phyloP scores from a whole-genome alignment of 2,329 filamentous ascomycete genomes.

The Colletotrichum trifolii region DNA sequence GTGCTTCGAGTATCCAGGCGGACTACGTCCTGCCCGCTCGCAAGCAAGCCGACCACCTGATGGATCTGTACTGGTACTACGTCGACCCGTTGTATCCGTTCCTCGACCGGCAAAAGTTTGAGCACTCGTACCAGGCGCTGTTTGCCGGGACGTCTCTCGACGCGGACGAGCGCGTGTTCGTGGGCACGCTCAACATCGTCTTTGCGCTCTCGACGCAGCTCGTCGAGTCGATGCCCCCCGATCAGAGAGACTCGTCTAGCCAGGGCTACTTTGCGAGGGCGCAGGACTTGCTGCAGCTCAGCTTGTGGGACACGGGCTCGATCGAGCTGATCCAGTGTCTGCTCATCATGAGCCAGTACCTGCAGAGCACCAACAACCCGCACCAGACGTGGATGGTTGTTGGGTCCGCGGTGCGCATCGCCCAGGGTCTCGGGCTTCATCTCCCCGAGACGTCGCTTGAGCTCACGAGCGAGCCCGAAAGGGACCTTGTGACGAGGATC shows the following conservation, averaged over 20 bases:
- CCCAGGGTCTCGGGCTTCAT: slow-evolving; percentile 58
- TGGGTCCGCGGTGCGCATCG: slow-evolving; percentile 57
- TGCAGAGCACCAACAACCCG: slow-evolving; percentile 59
- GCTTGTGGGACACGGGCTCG: slow-evolving; percentile 55
- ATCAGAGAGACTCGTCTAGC: slow-evolving; percentile 53
- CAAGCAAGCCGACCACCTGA: slow-evolving; percentile 56
- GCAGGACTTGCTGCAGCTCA: slow-evolving; percentile 53
- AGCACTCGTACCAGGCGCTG: slow-evolving; percentile 51
- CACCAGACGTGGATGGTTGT: slow-evolving; percentile 63
- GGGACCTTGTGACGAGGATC: slow-evolving; percentile 44
- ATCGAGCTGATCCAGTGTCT: slow-evolving; percentile 58
- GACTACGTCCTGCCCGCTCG: slow-evolving; percentile 57
- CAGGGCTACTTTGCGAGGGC: slow-evolving; percentile 55
- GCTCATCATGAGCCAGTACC: slow-evolving; percentile 58
- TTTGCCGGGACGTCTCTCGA: slow-evolving; percentile 52
- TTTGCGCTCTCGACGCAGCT: slow-evolving; percentile 59
- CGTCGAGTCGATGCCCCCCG: slow-evolving; percentile 50
- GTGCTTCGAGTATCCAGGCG: slow-evolving; percentile 1
- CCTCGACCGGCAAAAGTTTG: slow-evolving; percentile 51
- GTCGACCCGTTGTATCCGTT: slow-evolving; percentile 60
- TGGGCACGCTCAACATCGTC: slow-evolving; percentile 58
- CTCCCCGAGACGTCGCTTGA: slow-evolving; percentile 49
- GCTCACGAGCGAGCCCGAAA: slow-evolving; percentile 36
- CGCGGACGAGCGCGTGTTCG: slow-evolving; percentile 53
- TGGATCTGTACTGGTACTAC: slow-evolving; percentile 58